Percentiles rank a stretch among this genome's conserved stretches.
These are phyloP conservation scores for Globisporangium paddicum DNA, from an alignment of 352 stramenopile genomes.

Conservation along the genomic window DNA sequence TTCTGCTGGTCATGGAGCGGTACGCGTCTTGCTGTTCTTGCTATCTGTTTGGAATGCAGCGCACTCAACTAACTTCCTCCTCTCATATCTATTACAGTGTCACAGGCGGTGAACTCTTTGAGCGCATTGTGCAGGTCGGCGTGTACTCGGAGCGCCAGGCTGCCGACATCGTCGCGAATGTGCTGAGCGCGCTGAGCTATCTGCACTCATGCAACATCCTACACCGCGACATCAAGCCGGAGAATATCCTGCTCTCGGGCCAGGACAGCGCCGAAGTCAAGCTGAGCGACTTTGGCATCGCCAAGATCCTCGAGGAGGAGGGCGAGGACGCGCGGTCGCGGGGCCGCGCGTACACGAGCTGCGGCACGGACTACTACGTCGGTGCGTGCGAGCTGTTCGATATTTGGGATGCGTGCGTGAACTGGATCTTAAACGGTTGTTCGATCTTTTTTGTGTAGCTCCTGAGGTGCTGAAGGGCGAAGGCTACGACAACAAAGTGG, in stretches of 20 bases:
- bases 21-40: conserved; percentile 14
- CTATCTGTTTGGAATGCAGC: background rate
- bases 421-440: conserved; percentile 1
- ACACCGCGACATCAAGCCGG: conserved; percentile 79
- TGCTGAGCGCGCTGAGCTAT: conserved; percentile 69
- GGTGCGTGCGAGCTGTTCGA: conserved; percentile 21
- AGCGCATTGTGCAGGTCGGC: conserved; percentile 75
- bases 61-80: background rate
- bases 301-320: conserved; percentile 80
- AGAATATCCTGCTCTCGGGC: conserved; percentile 78
- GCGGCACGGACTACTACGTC: conserved; percentile 86
- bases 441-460: conserved; percentile 19
- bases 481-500: conserved; percentile 85
- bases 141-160: conserved; percentile 82
- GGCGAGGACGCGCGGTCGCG: conserved; percentile 65
- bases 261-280: conserved; percentile 74
- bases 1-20: conserved; percentile 87
- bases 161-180: conserved; percentile 65
- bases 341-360: conserved; percentile 82
- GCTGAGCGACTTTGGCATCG: conserved; percentile 81
- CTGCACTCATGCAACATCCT: conserved; percentile 80
- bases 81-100: conserved; percentile 30
- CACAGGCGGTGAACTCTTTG: conserved; percentile 81
- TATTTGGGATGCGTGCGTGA: background rate
- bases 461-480: conserved; percentile 83